Base-by-base conservation (phyloP, 495 filamentous ascomycete species). In the Hypoxylon fragiforme region DNA sequence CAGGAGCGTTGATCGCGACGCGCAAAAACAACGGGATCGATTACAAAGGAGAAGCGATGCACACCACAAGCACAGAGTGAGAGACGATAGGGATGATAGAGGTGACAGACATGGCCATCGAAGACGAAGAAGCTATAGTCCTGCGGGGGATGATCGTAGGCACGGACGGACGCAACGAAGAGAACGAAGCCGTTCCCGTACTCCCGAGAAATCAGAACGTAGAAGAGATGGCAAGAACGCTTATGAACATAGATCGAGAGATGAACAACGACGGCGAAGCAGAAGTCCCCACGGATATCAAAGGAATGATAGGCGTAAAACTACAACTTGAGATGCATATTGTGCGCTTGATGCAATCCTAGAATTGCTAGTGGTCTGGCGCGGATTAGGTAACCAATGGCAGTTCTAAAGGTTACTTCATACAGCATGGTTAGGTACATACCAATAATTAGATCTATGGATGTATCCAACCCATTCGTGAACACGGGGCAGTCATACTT, bases 1-100 rank as follows among this genome's bases (percentile, higher is more conserved):
- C 38, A 57, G 54, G 24, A 73, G 68, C 36, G 54, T 60, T 41
- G 65, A 58, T 31, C 46, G 66, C n/a, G n/a, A n/a, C n/a, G n/a
- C n/a, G n/a, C n/a, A n/a, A n/a, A n/a, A n/a, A 42, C 62, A 50
- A 22, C 31, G 45, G 24, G 59, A 64, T 39, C 43, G 49, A 24
- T 48, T 48, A 21, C 30, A 48, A 11, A 64, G 42, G 50, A 53
- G 50, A 53, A 49, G 53, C 36, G 37, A 58, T 21, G 62, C 49
- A 7, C 26, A 50, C 19, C 31, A 45, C 22, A 57, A 41, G 19
- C 35, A 57, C 38, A 45, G 44, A 34, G 26, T 36, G 7, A 59
- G 45, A 15, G 62, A 62, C 12, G 52, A 65, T 14, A 58, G 38
- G 16, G 58, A 60, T 13, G 43, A 63, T 8, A 42, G 49, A 50